Conservation (phyloP, 2,329 filamentous ascomycete species). For the Magnaporthiopsis incrustans region DNA sequence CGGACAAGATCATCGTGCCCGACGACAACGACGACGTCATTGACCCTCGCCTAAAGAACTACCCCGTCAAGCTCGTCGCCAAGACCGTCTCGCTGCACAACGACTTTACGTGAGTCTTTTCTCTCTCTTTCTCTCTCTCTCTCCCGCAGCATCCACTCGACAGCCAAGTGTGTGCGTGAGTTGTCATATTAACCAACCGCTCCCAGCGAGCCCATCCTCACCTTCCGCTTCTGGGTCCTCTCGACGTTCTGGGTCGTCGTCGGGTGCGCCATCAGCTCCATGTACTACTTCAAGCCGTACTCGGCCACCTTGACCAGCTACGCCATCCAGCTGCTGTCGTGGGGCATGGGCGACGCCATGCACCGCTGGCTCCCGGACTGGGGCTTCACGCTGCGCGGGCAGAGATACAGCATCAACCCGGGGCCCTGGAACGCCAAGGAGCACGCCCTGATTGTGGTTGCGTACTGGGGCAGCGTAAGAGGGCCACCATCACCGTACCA, state of each 20-base stretch:
- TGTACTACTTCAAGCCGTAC: constrained; percentile 27
- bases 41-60: constrained; percentile 22
- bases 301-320: constrained; percentile 19
- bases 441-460: constrained; percentile 24
- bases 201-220: constrained; percentile 22
- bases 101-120: constrained; percentile 17
- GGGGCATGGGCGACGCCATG: constrained; percentile 23
- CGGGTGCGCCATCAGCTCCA: constrained; percentile 21
- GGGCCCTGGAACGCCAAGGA: constrained; percentile 26
- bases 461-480: constrained; percentile 20
- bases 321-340: constrained; percentile 23
- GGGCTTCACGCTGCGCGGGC: constrained; percentile 18
- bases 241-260: constrained; percentile 23
- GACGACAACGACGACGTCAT: constrained; percentile 21
- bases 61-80: constrained; percentile 23
- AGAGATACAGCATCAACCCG: constrained; percentile 23
- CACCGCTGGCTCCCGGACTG: constrained; percentile 19
- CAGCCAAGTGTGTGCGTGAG: neutral
- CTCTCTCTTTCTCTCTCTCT: too few relatives aligned
- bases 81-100: constrained; percentile 25
- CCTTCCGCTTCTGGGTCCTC: constrained; percentile 23
- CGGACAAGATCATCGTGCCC: constrained; percentile 17
- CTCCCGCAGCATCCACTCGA: neutral
- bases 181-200: too few relatives aligned
- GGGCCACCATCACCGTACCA: too few relatives aligned